A percentile compares a stretch with the other conserved stretches of the same genome.
These are phyloP conservation scores for Aphanomyces invadans DNA, from an alignment of 352 stramenopile species.

Conservation along the genomic window DNA sequence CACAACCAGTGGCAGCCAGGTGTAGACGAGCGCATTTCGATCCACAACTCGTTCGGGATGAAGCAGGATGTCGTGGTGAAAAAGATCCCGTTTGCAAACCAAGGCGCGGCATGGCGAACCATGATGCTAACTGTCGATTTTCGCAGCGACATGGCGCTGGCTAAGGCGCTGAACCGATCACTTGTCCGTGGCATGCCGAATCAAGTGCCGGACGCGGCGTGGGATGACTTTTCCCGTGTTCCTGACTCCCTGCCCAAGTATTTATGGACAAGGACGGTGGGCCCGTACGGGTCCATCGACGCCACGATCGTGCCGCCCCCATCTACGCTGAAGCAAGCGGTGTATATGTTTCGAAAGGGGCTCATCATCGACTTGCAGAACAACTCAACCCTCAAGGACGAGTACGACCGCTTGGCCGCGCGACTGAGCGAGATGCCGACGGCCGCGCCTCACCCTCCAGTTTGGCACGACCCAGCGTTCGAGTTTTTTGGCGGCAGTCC, in stretches of 20 bases:
- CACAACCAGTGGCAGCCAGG: not conserved
- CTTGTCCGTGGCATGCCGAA: too few species aligned
- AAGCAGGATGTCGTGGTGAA: not conserved
- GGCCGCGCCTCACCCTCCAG: too few species aligned
- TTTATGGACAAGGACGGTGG: not conserved
- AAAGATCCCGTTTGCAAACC: not conserved
- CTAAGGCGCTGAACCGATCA: too few species aligned
- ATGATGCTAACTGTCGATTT: not conserved
- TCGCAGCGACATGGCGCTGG: too few species aligned
- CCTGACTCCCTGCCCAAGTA: too few species aligned
- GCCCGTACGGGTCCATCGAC: not conserved
- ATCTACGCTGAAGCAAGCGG: not conserved
- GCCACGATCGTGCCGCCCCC: not conserved
- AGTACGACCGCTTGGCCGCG: not conserved
- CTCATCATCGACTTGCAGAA: not conserved
- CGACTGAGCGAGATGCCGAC: too few species aligned
- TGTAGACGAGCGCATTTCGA: not conserved
- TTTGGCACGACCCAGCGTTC: not conserved
- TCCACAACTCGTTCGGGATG: not conserved
- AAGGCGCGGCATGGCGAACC: not conserved
- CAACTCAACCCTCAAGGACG: not conserved
- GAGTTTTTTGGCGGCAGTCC: not conserved
- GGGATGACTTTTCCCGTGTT: too few species aligned
- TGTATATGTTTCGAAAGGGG: not conserved
- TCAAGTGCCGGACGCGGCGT: too few species aligned